These are phyloP conservation scores for Cutaneotrichosporon dermatis DNA, from an alignment of 1,284 basidiomycete genomes.

Conservation along the genomic window DNA sequence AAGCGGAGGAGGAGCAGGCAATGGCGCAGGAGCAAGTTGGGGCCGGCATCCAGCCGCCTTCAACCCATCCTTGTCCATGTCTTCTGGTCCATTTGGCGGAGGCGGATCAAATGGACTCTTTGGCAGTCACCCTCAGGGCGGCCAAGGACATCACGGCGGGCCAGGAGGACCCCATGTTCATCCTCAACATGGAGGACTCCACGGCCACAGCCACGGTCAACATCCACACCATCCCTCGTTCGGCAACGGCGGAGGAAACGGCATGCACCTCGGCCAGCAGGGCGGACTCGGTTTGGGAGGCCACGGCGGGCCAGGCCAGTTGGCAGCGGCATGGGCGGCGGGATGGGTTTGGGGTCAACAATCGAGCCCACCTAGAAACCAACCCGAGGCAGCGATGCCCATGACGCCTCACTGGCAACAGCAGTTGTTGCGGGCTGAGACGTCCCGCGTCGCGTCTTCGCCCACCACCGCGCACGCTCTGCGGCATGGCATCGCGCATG, in stretches of 20 bases:
- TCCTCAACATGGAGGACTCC: constrained; percentile 18
- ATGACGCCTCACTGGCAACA: constrained; percentile 48
- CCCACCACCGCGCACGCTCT: constrained; percentile 57
- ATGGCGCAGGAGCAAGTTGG: constrained; percentile 18
- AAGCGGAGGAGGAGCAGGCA: constrained; percentile 17
- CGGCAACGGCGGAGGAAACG: constrained; percentile 23
- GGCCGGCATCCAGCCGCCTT: constrained; percentile 24
- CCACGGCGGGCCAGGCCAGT: constrained; percentile 20
- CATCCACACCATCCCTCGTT: constrained; percentile 31
- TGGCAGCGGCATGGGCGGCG: constrained; percentile 26
- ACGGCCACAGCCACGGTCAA: constrained; percentile 22
- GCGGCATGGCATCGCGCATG: constrained; percentile 55
- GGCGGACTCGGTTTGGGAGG: constrained; percentile 19
- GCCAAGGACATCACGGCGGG: constrained; percentile 13
- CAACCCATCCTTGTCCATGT: constrained; percentile 19
- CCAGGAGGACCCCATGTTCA: constrained; percentile 14
- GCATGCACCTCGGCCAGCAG: constrained; percentile 29
- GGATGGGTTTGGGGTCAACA: constrained; percentile 23
- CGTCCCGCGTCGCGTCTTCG: constrained; percentile 53
- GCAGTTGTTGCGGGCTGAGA: constrained; percentile 45
- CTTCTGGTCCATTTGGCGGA: constrained; percentile 17
- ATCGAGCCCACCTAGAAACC: constrained; percentile 37
- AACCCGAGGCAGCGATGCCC: constrained; percentile 32
- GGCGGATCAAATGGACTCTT: constrained; percentile 19
- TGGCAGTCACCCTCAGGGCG: constrained; percentile 13